These are phyloP conservation scores for Aspergillus conjunctus DNA, from an alignment of 495 filamentous ascomycete species.

Conservation along the genomic window DNA sequence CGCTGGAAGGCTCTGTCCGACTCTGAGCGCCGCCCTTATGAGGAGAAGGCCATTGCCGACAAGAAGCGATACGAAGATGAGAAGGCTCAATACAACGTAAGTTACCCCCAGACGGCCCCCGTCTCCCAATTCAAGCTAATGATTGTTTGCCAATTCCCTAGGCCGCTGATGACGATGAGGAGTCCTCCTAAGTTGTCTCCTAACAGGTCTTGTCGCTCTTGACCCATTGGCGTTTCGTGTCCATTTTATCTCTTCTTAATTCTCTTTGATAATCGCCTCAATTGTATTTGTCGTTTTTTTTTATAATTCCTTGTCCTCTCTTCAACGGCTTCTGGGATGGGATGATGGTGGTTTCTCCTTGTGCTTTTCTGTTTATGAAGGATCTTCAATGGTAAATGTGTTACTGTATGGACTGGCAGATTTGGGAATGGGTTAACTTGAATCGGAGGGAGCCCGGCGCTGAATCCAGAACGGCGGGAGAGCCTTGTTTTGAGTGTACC, in stretches of 20 bases:
- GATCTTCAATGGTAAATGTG: conserved; percentile 40
- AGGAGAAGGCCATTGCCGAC: conserved; percentile 90
- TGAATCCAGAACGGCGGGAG: conserved; percentile 21
- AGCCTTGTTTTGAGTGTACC: conserved; percentile 26
- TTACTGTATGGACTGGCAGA: conserved; percentile 33
- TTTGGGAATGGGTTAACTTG: conserved; percentile 30
- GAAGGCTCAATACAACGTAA: conserved; percentile 89
- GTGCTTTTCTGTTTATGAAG: conserved; percentile 43
- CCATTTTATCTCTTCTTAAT: conserved; percentile 30
- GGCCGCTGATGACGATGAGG: conserved; percentile 56
- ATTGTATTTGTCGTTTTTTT: conserved; percentile 28
- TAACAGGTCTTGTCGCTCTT: conserved; percentile 29
- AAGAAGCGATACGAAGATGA: conserved; percentile 99
- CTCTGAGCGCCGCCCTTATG: conserved; percentile 87
- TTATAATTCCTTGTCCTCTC: conserved; percentile 34
- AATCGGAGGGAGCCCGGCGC: conserved; percentile 31
- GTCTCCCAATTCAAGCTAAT: conserved; percentile 21
- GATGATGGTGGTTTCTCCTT: conserved; percentile 47
- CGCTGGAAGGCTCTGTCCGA: conserved; percentile 94
- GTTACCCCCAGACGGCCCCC: conserved; percentile 27
- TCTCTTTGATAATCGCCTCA: conserved; percentile 37
- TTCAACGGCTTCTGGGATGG: conserved; percentile 45
- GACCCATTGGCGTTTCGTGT: conserved; percentile 37
- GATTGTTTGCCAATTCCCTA: conserved; percentile 25
- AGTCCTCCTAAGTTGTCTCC: conserved; percentile 46